Conservation (phyloP, 495 filamentous ascomycete species). For the Daldinia concentrica region DNA sequence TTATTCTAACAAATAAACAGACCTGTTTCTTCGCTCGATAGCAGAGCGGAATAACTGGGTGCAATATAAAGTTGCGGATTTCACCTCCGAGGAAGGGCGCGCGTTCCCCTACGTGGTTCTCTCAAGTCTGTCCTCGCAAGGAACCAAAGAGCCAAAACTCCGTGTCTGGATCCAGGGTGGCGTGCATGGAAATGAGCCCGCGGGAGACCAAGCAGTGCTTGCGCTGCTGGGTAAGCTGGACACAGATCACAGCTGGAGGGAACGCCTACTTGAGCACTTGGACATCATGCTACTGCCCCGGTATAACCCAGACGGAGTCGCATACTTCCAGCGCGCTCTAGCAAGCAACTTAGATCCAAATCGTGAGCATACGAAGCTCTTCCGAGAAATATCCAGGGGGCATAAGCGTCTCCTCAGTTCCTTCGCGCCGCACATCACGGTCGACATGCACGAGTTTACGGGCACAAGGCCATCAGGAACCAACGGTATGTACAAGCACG, state of each 20-base stretch:
- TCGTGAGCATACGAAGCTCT: conserved; percentile 48
- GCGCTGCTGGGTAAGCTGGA: conserved; percentile 46
- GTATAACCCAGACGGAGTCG: conserved; percentile 45
- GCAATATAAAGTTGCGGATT: conserved; percentile 36
- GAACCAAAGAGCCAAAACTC: conserved; percentile 23
- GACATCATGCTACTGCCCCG: conserved; percentile 44
- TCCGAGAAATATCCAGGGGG: conserved; percentile 44
- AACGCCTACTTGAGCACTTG: conserved; percentile 29
- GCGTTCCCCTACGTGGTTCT: conserved; percentile 41
- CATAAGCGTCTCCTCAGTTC: conserved; percentile 46
- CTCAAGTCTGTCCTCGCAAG: conserved; percentile 15
- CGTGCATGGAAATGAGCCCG: conserved; percentile 47
- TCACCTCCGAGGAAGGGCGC: conserved; percentile 45
- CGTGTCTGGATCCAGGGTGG: conserved; percentile 46
- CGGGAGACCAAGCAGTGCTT: conserved; percentile 41
- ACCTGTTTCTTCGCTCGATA: conserved; percentile 36
- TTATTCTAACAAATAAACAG: conserved; percentile 10
- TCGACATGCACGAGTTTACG: conserved; percentile 50
- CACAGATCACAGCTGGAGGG: conserved; percentile 29
- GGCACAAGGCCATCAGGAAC: conserved; percentile 25
- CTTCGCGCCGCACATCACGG: conserved; percentile 45
- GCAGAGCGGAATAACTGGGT: conserved; percentile 37
- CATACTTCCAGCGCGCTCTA: conserved; percentile 47
- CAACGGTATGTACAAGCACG: conserved; percentile 42
- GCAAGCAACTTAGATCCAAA: conserved; percentile 51